Evolutionary conservation across 2,329 filamentous ascomycete species (phyloP).

Genomic region (Chaetomium strumarium): DNA sequence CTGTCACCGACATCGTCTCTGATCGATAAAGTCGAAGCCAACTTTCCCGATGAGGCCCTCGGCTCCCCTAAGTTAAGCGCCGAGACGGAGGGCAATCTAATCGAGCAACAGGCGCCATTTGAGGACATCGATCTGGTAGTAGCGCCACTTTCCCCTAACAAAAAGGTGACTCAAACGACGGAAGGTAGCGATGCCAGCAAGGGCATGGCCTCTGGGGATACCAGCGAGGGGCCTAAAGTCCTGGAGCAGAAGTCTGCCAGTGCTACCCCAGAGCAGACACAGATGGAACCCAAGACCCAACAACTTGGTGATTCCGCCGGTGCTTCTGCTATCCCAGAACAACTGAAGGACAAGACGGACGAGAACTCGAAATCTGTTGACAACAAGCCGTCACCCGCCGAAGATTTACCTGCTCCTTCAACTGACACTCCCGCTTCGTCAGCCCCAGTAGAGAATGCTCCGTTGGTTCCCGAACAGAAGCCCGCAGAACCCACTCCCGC

Average conservation of each 20-base stretch:
- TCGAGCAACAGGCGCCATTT: constrained; percentile 47
- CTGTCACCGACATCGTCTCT: constrained; percentile 51
- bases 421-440: constrained; percentile 61
- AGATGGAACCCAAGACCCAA: neutral
- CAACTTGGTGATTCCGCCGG: constrained; percentile 29
- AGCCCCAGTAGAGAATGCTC: constrained; percentile 33
- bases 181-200: constrained; percentile 5
- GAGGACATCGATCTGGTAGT: constrained; percentile 54
- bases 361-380: constrained; percentile 4
- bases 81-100: constrained; percentile 32
- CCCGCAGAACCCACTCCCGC: constrained; percentile 1
- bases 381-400: constrained; percentile 2
- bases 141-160: constrained; percentile 51
- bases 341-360: neutral
- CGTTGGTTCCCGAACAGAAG: neutral
- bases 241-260: neutral
- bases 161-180: constrained; percentile 24
- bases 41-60: constrained; percentile 73
- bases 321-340: constrained; percentile 5
- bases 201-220: neutral
- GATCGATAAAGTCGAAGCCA: constrained; percentile 59
- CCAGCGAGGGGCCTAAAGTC: neutral
- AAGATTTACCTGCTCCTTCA: constrained; percentile 28
- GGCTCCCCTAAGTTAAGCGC: constrained; percentile 61
- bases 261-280: neutral